Base-by-base conservation (phyloP, 441 rosid genomes). In the Bruguiera hainesii region DNA sequence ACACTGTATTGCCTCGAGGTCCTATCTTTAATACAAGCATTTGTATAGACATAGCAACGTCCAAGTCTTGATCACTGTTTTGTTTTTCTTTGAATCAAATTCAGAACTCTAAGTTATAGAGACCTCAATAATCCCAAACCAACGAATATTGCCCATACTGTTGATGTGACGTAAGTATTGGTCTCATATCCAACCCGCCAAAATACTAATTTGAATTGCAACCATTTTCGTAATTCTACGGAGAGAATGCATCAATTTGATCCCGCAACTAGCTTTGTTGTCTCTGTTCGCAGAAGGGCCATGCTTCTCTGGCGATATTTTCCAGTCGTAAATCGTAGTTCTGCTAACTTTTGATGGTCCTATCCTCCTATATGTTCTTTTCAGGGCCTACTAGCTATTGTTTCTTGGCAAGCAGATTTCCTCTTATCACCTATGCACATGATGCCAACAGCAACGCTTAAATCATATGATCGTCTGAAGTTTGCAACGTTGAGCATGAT, bases 71-170 rank as follows among this genome's bases (percentile, higher is more conserved):
- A 7, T 60, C 37, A 7, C 6, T 18, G n/a, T 31, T 49, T 31
- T 20, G 58, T 35, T 20, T 30, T 64, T 50, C 13, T 39, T 30
- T 30, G 20, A 42, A 46, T 31, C 33, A n/a, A 50, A 50, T 18
- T 57, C 29, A 46, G 49, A 63, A 8, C 4, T 21, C 16, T 2
- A 13, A 2, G 20, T 39, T 56, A 30, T 26, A 13, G 9, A 2
- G 4, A 23, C n/a, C 10, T 21, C 39, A 21, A 49, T 35, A 29
- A 55, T 3, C 20, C 8, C 42, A 67, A 56, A 20, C 59, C 68
- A 53, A 52, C 78, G 79, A 79, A 75, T 61, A 5, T 52, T 33
- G 73, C 76, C 81, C 82, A 76, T 69, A 5, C 73, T 2, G 6
- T 10, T 61, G 50, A 57, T 20, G 62, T 35, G 73, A 26, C 69